Base-by-base conservation (phyloP, 305 asterid genomes). In the Fraxinus floribunda region DNA sequence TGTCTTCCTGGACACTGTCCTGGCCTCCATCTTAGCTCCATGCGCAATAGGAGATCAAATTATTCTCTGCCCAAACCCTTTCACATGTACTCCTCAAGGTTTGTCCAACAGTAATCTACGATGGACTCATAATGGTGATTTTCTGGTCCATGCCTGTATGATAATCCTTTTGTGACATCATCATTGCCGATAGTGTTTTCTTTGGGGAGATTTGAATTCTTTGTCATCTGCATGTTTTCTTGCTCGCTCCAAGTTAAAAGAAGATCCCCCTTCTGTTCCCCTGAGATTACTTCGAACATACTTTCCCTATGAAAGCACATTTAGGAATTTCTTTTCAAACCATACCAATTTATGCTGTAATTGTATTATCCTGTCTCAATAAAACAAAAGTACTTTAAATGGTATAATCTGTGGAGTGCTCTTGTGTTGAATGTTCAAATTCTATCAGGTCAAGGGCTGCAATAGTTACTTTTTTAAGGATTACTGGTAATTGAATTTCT, bases 401-500 rank as follows among this genome's bases (percentile, higher is more conserved):
- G 73, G 2, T 64, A 26, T 64, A 24, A 24, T 64, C 34, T 64
- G 73, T 64, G 6, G n/a, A 64, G 35, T 64, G 35, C 36, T 24
- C 7, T 64, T 64, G 32, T 64, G 34, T 64, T 64, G 35, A 5
- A 26, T 62, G 70, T 73, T 75, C 76, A 77, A 49, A 22, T 70
- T 34, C 24, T 70, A 26, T 72, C 55, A 4, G 49, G 52, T 20
- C 62, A 44, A 55, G 18, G 38, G 41, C 34, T 80, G 72, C 60
- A 15, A 62, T 75, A 20, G 24, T 22, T 36, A 60, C 36, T 62
- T n/a, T 49, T 49, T 76, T 82, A 74, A 36, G 30, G 18, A 81
- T 71, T 82, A 52, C 44, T 20, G 29, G 11, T 41, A 44, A 73
- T 16, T 79, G 57, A 26, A 76, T 52, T 38, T 79, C 24, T 83